Percentiles rank a stretch among this genome's conserved stretches.
phyloP scores from a whole-genome alignment of 306 rosid species.

The Malus fusca region DNA sequence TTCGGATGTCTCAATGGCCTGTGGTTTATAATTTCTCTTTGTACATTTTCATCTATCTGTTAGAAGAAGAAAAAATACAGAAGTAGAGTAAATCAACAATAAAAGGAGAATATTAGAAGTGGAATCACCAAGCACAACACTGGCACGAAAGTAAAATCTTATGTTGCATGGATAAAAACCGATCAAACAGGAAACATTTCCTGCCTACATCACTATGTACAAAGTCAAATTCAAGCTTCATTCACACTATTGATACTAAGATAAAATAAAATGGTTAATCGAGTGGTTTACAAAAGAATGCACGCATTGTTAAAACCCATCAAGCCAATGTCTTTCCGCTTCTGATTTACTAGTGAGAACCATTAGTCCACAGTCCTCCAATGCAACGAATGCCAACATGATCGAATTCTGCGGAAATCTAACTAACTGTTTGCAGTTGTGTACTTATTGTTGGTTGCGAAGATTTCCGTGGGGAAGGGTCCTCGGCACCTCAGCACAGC shows the following conservation, averaged over 20 bases:
- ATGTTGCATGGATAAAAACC: background rate
- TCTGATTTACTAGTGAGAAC: background rate
- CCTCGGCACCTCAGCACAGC: too few relatives aligned
- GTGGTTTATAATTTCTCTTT: slow-evolving; percentile 92
- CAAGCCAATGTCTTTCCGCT: background rate
- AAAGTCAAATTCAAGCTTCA: background rate
- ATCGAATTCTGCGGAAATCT: background rate
- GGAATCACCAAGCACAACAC: background rate
- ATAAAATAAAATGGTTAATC: background rate
- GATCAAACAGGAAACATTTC: background rate
- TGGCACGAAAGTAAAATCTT: background rate
- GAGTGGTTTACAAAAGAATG: background rate
- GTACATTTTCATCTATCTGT: slow-evolving; percentile 98
- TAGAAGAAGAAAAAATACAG: slow-evolving; percentile 1
- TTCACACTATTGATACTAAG: background rate
- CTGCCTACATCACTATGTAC: background rate
- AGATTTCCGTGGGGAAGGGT: too few relatives aligned
- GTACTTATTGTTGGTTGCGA: background rate
- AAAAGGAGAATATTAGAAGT: background rate
- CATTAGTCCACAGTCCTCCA: background rate
- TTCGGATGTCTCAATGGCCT: slow-evolving; percentile 93
- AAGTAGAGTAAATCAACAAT: slow-evolving; percentile 7
- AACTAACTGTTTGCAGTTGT: background rate
- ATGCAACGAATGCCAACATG: background rate
- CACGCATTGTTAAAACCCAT: background rate